These are phyloP conservation scores for Hypsizygus marmoreus DNA, from an alignment of 768 basidiomycete genomes.

Conservation along the genomic window DNA sequence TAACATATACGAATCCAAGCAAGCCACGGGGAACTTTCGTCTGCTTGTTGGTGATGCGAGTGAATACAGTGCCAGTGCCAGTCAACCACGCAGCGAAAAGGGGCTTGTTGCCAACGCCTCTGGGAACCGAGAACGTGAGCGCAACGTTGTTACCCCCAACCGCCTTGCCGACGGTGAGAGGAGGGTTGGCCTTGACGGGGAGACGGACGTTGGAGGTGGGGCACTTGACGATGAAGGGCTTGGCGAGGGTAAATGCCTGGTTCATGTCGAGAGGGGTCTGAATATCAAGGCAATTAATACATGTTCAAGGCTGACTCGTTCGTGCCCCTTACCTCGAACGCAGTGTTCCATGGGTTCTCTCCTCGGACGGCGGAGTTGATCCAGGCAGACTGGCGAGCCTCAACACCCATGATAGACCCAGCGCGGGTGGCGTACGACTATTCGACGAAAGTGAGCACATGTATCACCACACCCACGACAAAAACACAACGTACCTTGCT, in stretches of 20 bases:
- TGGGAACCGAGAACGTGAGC: background rate
- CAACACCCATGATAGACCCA: slow-evolving; percentile 16
- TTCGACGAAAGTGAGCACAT: no score
- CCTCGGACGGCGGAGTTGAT: slow-evolving; percentile 12
- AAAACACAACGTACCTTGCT: no score
- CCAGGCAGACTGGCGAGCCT: slow-evolving; percentile 14
- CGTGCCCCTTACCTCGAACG: slow-evolving; percentile 11
- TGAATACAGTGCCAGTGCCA: slow-evolving; percentile 9
- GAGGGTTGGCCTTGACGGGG: slow-evolving; percentile 49
- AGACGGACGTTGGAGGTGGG: slow-evolving; percentile 51
- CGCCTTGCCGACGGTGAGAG: slow-evolving; percentile 31
- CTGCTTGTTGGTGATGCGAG: slow-evolving; percentile 5
- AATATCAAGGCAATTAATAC: background rate
- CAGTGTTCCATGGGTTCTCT: slow-evolving; percentile 14
- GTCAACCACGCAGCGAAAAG: slow-evolving; percentile 13
- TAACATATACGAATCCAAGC: slow-evolving; percentile 12
- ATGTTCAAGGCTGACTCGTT: background rate
- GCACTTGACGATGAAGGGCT: slow-evolving; percentile 50
- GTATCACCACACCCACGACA: no score
- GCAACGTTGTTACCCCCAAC: slow-evolving; percentile 10
- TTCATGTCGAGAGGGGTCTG: slow-evolving; percentile 33
- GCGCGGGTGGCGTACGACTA: slow-evolving; percentile 11
- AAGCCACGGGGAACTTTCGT: slow-evolving; percentile 10
- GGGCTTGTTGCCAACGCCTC: background rate
- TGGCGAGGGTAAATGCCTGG: slow-evolving; percentile 34